These are phyloP conservation scores for Kwoniella shivajii DNA, from an alignment of 1,284 basidiomycete genomes.

Conservation along the genomic window DNA sequence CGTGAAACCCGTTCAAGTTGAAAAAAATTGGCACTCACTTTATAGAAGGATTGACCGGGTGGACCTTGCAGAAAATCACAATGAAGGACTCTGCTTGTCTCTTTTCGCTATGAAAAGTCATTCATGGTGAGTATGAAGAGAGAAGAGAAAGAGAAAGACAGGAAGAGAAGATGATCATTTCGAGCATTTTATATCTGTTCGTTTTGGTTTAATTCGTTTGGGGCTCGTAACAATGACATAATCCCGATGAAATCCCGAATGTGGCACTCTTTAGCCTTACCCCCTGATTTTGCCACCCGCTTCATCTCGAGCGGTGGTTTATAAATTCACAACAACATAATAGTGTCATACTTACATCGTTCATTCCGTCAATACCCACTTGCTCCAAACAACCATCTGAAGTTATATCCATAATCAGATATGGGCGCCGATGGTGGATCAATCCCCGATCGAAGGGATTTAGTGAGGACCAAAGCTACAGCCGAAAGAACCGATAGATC, in stretches of 20 bases:
- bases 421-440: constrained; percentile 55
- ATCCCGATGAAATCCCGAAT: not conserved
- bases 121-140: constrained; percentile 13
- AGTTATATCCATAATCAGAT: not conserved
- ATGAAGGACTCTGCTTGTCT: constrained; percentile 14
- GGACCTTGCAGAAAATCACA: constrained; percentile 12
- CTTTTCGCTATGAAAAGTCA: not conserved
- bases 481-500: constrained; percentile 75
- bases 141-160: constrained; percentile 5
- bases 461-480: constrained; percentile 53
- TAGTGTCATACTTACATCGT: no score
- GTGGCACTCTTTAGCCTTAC: not conserved
- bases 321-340: no score
- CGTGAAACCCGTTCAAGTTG: not conserved
- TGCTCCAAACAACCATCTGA: not conserved
- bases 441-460: constrained; percentile 53
- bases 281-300: constrained; percentile 3
- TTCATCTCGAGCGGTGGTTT: no score
- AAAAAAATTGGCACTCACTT: not conserved
- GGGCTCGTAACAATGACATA: not conserved
- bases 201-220: constrained; percentile 3
- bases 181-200: not conserved
- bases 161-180: constrained; percentile 1
- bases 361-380: no score
- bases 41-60: not conserved